phyloP scores from a whole-genome alignment of 208 protist genomes.

The Angomonas desouzai region DNA sequence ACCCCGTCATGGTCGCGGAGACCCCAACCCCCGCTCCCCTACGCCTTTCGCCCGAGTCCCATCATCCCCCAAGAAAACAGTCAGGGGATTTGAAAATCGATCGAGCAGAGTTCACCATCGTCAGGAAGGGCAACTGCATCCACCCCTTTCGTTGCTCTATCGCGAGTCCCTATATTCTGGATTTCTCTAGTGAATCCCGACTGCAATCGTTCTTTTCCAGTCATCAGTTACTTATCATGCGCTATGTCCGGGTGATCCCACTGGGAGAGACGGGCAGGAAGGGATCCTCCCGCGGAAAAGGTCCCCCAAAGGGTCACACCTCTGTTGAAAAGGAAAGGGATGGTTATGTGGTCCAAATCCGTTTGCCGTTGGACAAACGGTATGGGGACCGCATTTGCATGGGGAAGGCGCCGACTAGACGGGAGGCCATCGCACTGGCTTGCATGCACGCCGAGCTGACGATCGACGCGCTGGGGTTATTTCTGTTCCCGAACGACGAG shows the following conservation, averaged over 20 bases:
- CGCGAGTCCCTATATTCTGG: constrained; percentile 61
- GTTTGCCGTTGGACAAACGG: constrained; percentile 51
- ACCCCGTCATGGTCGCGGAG: constrained; percentile 17
- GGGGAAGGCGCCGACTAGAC: constrained; percentile 52
- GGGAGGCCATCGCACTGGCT: constrained; percentile 62
- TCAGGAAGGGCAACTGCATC: constrained; percentile 31
- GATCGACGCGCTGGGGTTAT: constrained; percentile 78
- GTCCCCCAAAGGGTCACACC: background rate
- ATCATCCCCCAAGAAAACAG: constrained; percentile 14
- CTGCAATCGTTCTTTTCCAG: constrained; percentile 53
- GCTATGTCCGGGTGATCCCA: constrained; percentile 27
- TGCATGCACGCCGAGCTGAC: constrained; percentile 91
- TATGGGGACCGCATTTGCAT: constrained; percentile 73
- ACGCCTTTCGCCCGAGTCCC: constrained; percentile 14
- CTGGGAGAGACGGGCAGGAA: background rate
- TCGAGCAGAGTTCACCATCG: constrained; percentile 38
- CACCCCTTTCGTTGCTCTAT: constrained; percentile 51
- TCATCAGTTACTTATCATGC: constrained; percentile 33
- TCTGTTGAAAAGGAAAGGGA: background rate
- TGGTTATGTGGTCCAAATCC: constrained; percentile 65
- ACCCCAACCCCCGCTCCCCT: constrained; percentile 45
- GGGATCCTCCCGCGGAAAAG: background rate
- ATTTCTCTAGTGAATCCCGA: constrained; percentile 39
- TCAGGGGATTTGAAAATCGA: constrained; percentile 50
- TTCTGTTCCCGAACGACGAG: constrained; percentile 49